Evolutionary conservation across 306 rosid genomes (phyloP), one percentile per base, ranked within the genome.

Genomic region (Rosa rugosa): DNA sequence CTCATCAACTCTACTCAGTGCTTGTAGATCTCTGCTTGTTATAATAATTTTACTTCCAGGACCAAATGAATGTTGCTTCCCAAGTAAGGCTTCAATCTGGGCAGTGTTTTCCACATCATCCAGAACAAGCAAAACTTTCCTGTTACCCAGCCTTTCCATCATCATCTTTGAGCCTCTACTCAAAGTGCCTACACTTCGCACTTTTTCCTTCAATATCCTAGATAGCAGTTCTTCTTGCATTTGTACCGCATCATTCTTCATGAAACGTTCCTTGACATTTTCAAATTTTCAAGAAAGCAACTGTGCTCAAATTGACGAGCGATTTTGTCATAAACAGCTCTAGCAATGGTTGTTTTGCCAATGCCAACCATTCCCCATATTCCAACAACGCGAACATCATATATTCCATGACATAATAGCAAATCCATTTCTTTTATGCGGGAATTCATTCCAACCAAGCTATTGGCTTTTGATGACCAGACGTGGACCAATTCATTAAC

Each of bases 341-440:
- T 5, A 0, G 76, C 76, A 44, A 78, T 57, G 10, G 76, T 78
- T 41, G 75, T 67, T 36, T 77, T 67, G 0, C 80, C 80, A 2
- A 67, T 22, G 13, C 80, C 69, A 4, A 53, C 54, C 65, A 77
- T 41, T 1, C 80, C 80, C 63, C 47, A 68, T 5, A 77, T 51
- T 2, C 80, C 80, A 53, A 68, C 11, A 6, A 77, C 54, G 40
- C 75, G 54, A 53, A 53, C 44, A 51, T 69, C 67, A 0, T 31
- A 11, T 11, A 23, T 7, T 10, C n/a, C 53, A 8, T 7, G 22
- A 36, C 23, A 8, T 25, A 70, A 71, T 1, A 3, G 4, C 7
- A 20, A 16, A 9, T 23, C 13, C 9, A 75, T 17, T 31, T 27
- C 13, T 8, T 45, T 3, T 9, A 79, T 9, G 4, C 27, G 82